Percentiles rank a stretch among this genome's conserved stretches.
These are phyloP conservation scores for Parastagonospora avenae DNA, from an alignment of 2,329 filamentous ascomycete genomes.

Conservation along the genomic window DNA sequence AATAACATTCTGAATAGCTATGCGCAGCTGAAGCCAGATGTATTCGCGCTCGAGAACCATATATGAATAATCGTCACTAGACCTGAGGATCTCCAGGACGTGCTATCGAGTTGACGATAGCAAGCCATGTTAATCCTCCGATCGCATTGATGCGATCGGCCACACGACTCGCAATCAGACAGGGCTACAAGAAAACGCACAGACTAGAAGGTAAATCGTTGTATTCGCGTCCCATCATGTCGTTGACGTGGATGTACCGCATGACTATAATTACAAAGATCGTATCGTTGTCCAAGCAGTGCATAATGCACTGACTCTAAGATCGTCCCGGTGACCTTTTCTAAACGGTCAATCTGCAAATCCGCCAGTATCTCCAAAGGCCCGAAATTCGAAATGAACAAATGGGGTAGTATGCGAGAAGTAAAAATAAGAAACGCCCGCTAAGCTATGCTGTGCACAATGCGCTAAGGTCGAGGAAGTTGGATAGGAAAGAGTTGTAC, in stretches of 20 bases:
- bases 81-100: no score
- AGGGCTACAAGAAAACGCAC: neutral
- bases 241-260: conserved; percentile 7
- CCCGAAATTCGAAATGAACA: conserved; percentile 6
- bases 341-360: conserved; percentile 2
- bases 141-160: no score
- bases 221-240: conserved; percentile 18
- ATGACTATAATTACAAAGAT: conserved; percentile 31
- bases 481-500: conserved; percentile 24
- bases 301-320: neutral
- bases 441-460: conserved; percentile 36
- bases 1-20: no score
- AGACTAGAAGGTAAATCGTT: conserved; percentile 22
- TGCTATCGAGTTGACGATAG: no score
- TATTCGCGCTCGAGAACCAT: neutral
- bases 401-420: conserved; percentile 17
- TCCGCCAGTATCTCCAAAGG: neutral
- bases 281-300: conserved; percentile 18
- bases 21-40: neutral
- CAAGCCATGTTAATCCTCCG: no score
- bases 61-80: no score
- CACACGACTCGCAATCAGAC: neutral
- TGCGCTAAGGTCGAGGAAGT: conserved; percentile 11
- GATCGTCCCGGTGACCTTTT: neutral
- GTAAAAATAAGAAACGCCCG: conserved; percentile 37